Percentiles rank a stretch among this genome's conserved stretches.
These are phyloP conservation scores for Zhuliangozyma blackwelliae DNA, from an alignment of 1,139 yeast genomes.

Conservation along the genomic window DNA sequence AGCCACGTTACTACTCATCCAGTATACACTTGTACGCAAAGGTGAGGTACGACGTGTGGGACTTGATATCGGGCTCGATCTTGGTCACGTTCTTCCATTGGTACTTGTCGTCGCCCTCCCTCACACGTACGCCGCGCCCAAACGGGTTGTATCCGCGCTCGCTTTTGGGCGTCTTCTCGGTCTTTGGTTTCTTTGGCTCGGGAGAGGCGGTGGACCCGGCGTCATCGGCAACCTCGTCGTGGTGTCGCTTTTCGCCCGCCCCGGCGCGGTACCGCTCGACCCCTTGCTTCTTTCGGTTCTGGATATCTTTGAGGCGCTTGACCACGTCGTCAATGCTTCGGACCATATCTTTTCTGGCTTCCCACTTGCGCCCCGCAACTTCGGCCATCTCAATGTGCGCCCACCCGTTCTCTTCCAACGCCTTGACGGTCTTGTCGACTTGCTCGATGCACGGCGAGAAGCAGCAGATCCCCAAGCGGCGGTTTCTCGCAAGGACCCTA, in stretches of 20 bases:
- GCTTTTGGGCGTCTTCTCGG: constrained; percentile 26
- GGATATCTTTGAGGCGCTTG: constrained; percentile 75
- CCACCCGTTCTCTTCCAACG: constrained; percentile 77
- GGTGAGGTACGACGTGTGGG: constrained; percentile 91
- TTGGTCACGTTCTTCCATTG: constrained; percentile 82
- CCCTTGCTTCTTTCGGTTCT: constrained; percentile 69
- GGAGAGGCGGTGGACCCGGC: constrained; percentile 7
- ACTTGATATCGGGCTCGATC: constrained; percentile 79
- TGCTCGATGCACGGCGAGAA: constrained; percentile 98
- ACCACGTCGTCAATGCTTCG: constrained; percentile 78
- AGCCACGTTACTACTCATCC: not conserved
- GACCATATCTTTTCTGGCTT: constrained; percentile 86
- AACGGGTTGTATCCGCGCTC: constrained; percentile 80
- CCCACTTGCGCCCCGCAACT: constrained; percentile 82
- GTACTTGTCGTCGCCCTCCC: constrained; percentile 79
- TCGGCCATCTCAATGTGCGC: constrained; percentile 91
- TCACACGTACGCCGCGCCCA: constrained; percentile 75
- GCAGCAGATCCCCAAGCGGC: constrained; percentile 74
- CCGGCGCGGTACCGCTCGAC: constrained; percentile 29
- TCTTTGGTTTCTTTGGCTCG: constrained; percentile 8
- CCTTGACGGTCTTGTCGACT: constrained; percentile 78
- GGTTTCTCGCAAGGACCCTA: constrained; percentile 51
- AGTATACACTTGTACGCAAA: constrained; percentile 53
- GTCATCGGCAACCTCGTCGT: constrained; percentile 11
- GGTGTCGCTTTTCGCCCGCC: constrained; percentile 19